Evolutionary conservation across 441 rosid genomes (phyloP).

Genomic region (Erysimum pusillum): DNA sequence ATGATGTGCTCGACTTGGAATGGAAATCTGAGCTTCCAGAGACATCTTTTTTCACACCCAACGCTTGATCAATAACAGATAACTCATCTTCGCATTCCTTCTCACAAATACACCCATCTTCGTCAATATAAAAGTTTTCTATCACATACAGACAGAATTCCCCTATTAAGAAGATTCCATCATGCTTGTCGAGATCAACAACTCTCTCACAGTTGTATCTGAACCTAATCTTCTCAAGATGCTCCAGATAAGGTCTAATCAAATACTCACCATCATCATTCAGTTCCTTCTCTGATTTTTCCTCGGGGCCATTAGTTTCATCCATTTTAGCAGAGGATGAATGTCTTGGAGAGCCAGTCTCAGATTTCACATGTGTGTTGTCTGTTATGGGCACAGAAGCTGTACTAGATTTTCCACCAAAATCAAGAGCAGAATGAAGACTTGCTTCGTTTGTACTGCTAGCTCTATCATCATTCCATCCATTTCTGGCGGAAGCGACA

Average conservation of each 20-base stretch:
- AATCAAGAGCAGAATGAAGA: constrained; percentile 97
- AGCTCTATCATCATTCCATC: constrained; percentile 87
- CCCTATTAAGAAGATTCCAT: constrained; percentile 98
- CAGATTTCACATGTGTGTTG: constrained; percentile 80
- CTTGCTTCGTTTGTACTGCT: constrained; percentile 90
- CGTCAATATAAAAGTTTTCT: constrained; percentile 93
- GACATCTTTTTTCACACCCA: constrained; percentile 96
- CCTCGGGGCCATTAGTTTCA: constrained; percentile 70
- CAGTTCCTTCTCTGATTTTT: constrained; percentile 88
- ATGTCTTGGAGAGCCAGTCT: constrained; percentile 85
- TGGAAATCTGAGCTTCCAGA: constrained; percentile 82
- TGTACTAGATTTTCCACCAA: constrained; percentile 87
- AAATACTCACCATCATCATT: constrained; percentile 97
- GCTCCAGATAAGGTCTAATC: constrained; percentile 98
- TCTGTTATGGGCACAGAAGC: constrained; percentile 81
- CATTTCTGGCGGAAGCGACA: constrained; percentile 66
- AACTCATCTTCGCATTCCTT: constrained; percentile 98
- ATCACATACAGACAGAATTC: constrained; percentile 92
- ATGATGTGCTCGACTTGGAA: constrained; percentile 89
- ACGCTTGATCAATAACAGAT: constrained; percentile 99
- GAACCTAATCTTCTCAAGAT: constrained; percentile 90
- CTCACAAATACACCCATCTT: constrained; percentile 92
- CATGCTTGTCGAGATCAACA: constrained; percentile 98
- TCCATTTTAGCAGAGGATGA: constrained; percentile 76
- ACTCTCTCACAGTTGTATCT: constrained; percentile 98